Evolutionary conservation across 2,329 filamentous ascomycete species (phyloP).

Genomic region (Myriangium duriaei): DNA sequence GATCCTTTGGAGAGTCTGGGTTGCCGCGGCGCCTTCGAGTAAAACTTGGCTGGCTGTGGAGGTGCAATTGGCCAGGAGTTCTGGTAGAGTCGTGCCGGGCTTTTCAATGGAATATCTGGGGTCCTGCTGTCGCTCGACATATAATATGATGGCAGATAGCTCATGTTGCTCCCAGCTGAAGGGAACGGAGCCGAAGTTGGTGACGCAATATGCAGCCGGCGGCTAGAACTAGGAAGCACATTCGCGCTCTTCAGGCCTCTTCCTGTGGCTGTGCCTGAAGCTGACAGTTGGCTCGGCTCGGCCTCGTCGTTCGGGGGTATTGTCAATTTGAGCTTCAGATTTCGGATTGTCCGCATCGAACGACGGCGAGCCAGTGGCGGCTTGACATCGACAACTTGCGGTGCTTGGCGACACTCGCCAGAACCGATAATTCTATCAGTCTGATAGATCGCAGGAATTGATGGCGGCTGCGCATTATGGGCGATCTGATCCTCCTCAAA

Average conservation of each 20-base stretch:
- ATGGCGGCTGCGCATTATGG: slow-evolving; percentile 10
- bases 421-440: slow-evolving; percentile 2
- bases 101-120: slow-evolving; percentile 12
- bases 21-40: slow-evolving; percentile 2
- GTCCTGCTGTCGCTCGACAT: slow-evolving; percentile 19
- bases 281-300: slow-evolving; percentile 9
- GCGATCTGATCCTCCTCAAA: slow-evolving; percentile 22
- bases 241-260: not conserved
- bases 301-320: slow-evolving; percentile 11
- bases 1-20: slow-evolving; percentile 19
- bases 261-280: not conserved
- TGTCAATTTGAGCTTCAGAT: slow-evolving; percentile 11
- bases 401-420: slow-evolving; percentile 9
- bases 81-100: slow-evolving; percentile 13
- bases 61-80: slow-evolving; percentile 7
- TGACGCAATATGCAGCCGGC: not conserved
- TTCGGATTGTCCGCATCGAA: not conserved
- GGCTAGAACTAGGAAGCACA: not conserved
- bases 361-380: not conserved
- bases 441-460: slow-evolving; percentile 10
- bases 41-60: slow-evolving; percentile 8
- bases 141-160: slow-evolving; percentile 21
- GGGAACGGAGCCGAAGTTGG: slow-evolving; percentile 7
- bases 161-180: slow-evolving; percentile 13
- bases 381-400: slow-evolving; percentile 8